Conservation (phyloP, 2,329 filamentous ascomycete genomes). For the Claviceps sp. region DNA sequence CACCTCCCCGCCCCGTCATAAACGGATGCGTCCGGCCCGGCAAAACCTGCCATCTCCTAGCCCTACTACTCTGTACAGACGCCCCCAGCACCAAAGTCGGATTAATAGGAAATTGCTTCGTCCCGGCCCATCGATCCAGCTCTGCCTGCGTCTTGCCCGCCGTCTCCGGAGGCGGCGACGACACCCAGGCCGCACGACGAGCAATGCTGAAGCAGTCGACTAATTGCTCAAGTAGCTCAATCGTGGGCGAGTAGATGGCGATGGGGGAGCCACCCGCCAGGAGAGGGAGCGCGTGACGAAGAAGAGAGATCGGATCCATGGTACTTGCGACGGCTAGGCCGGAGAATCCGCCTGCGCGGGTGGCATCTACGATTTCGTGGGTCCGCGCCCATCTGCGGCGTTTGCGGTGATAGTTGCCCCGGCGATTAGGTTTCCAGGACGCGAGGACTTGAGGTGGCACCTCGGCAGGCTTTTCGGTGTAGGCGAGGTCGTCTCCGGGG, state of each 20-base stretch:
- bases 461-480: conserved; percentile 48
- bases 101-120: conserved; percentile 72
- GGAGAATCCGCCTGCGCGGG: conserved; percentile 64
- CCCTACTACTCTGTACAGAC: conserved; percentile 66
- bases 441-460: conserved; percentile 48
- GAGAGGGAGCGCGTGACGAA: conserved; percentile 65
- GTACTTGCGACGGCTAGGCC: conserved; percentile 70
- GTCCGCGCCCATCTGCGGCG: conserved; percentile 66
- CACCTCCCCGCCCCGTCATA: conserved; percentile 79
- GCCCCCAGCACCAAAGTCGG: conserved; percentile 72
- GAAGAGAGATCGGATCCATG: conserved; percentile 67
- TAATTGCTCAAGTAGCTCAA: conserved; percentile 66
- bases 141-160: conserved; percentile 32
- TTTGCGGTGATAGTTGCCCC: conserved; percentile 81
- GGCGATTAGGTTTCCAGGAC: conserved; percentile 66
- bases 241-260: conserved; percentile 68
- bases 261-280: conserved; percentile 73
- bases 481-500: conserved; percentile 62
- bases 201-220: conserved; percentile 76
- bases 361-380: conserved; percentile 58
- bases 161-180: conserved; percentile 33
- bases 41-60: conserved; percentile 77
- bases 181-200: conserved; percentile 62
- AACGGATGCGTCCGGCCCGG: conserved; percentile 84
- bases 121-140: conserved; percentile 43